These are phyloP conservation scores for Ballota nigra DNA, from an alignment of 257 asterid species.

Conservation along the genomic window DNA sequence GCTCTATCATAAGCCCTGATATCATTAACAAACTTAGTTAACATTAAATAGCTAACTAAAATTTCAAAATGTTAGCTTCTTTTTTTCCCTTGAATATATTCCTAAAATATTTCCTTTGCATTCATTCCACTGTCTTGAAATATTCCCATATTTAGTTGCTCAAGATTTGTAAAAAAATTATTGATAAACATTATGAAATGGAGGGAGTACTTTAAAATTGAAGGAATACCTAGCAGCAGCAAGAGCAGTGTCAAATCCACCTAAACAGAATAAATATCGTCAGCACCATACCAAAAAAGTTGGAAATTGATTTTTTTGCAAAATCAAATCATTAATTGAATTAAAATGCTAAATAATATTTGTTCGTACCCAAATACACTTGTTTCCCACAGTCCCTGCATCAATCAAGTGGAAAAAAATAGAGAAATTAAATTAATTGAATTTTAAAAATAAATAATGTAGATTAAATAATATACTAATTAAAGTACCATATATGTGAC, in stretches of 20 bases:
- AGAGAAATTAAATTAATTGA: neutral
- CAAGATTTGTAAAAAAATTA: no score
- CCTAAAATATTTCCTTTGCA: no score
- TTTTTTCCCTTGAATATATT: no score
- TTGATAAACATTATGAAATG: no score
- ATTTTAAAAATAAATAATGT: neutral
- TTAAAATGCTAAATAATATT: neutral
- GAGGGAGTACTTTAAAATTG: neutral
- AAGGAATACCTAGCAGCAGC: conserved; percentile 70
- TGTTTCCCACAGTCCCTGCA: conserved; percentile 77
- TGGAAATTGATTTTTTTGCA: neutral
- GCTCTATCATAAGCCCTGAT: conserved; percentile 56
- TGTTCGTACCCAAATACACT: conserved; percentile 58
- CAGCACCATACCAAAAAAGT: no score
- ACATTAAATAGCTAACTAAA: neutral
- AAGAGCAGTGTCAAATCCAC: conserved; percentile 91
- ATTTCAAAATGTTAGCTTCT: no score
- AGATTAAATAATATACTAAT: neutral
- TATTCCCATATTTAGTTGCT: no score
- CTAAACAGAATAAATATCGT: conserved; percentile 35
- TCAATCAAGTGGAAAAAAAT: neutral
- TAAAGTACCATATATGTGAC: conserved; percentile 56
- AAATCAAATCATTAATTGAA: no score
- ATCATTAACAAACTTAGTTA: neutral
- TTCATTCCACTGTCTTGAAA: no score